Base-by-base conservation (phyloP, 495 filamentous ascomycete species). In the Penicillium cosmopolitanum region DNA sequence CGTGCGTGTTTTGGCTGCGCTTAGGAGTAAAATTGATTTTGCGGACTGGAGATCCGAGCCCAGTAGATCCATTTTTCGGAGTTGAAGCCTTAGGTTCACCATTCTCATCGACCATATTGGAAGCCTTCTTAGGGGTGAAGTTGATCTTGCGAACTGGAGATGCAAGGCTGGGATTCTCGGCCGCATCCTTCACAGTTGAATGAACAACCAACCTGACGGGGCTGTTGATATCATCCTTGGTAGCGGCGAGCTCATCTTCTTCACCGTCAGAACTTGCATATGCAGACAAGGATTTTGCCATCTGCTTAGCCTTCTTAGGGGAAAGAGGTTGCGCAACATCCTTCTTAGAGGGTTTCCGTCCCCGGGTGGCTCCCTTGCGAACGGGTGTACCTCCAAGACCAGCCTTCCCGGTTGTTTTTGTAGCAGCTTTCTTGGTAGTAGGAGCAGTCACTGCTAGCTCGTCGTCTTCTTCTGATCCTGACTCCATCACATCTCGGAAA, bases 231-330 rank as follows among this genome's bases (percentile, higher is more conserved):
- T 74, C 71, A 35, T 73, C 72, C 63, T 82, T 84, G n/a, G 64
- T 68, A 0, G 65, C 66, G 40, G 62, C 73, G 44, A 83, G 63
- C 62, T 85, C 81, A 63, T 84, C 82, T 11, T 84, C 82, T 46
- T 83, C 81, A 4, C 71, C 74, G 57, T 80, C 75, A 4, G 71
- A 77, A 59, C 72, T 76, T 1, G 69, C 70, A 51, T 77, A 80
- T 2, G 73, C 66, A 7, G 75, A 72, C 9, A 77, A 63, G 10
- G 72, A 71, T 60, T 82, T 83, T 23, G 80, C 75, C 28, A 84
- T 72, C 56, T 85, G 82, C 43, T 72, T 81, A 31, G 74, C 70
- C 63, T 84, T 85, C 70, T 85, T 84, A 6, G 83, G 83, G 7
- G 83, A 84, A n/a, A 85, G 64, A 25, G 81, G 81, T 53, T 79